Conservation (phyloP, 495 filamentous ascomycete genomes). For the Pyrenula aspistea region DNA sequence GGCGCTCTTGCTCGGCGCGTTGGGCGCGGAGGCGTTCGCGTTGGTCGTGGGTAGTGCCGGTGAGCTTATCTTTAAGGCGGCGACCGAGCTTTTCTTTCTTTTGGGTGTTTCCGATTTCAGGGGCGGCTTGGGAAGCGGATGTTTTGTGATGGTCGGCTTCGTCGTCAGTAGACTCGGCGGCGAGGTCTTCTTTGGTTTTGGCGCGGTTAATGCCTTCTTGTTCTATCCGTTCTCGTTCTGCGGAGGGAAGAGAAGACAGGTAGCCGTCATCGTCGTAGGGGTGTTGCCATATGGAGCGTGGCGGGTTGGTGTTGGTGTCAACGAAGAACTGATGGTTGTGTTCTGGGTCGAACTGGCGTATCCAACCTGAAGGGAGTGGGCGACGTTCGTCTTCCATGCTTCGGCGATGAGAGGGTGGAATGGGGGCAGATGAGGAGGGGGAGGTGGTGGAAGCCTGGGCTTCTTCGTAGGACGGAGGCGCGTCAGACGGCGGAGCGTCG, state of each 20-base stretch:
- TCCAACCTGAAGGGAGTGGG: slow-evolving; percentile 29
- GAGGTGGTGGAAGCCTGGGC: slow-evolving; percentile 1
- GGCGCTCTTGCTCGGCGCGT: slow-evolving; percentile 25
- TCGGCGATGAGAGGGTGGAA: slow-evolving; percentile 27
- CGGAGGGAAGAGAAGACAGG: slow-evolving; percentile 20
- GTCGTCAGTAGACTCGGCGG: slow-evolving; percentile 28
- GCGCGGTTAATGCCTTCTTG: slow-evolving; percentile 13
- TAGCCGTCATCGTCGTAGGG: slow-evolving; percentile 38
- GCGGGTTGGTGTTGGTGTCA: slow-evolving; percentile 30
- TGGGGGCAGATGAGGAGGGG: slow-evolving; percentile 16
- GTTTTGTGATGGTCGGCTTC: slow-evolving; percentile 12
- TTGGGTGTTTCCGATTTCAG: slow-evolving; percentile 2
- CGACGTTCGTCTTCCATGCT: slow-evolving; percentile 37
- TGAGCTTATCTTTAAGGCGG: slow-evolving; percentile 35
- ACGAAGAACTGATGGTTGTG: slow-evolving; percentile 39
- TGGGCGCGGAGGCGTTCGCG: slow-evolving; percentile 20
- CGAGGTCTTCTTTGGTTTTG: slow-evolving; percentile 24
- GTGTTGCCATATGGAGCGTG: slow-evolving; percentile 36
- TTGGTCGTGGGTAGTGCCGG: slow-evolving; percentile 29
- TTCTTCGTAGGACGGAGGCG: slow-evolving; percentile 20
- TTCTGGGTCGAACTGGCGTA: slow-evolving; percentile 29
- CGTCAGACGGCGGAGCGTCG: slow-evolving; percentile 8
- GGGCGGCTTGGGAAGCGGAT: slow-evolving; percentile 3
- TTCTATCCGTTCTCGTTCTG: slow-evolving; percentile 23
- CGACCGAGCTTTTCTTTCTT: slow-evolving; percentile 24